These are phyloP conservation scores for Cucurbita moschata DNA, from an alignment of 306 rosid genomes.

Conservation along the genomic window DNA sequence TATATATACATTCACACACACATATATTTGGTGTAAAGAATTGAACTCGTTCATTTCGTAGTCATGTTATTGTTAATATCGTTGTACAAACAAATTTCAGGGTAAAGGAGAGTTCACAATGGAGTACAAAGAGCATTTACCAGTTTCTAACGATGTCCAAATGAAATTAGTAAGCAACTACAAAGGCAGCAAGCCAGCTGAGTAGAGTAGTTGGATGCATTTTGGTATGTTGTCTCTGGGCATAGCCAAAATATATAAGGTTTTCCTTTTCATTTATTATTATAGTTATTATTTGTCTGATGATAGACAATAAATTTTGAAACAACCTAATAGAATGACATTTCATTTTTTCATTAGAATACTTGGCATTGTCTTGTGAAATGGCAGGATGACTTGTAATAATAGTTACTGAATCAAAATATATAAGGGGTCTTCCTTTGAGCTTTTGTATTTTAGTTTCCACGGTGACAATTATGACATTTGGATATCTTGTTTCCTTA, in stretches of 20 bases:
- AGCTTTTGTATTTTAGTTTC: background rate
- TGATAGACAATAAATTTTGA: conserved; percentile 30
- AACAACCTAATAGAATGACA: conserved; percentile 8
- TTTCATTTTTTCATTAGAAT: background rate
- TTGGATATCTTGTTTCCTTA: background rate
- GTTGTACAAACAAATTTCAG: conserved; percentile 19
- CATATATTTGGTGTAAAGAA: background rate
- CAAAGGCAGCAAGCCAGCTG: conserved; percentile 51
- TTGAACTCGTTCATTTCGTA: background rate
- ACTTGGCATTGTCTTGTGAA: background rate
- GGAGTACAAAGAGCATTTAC: conserved; percentile 84
- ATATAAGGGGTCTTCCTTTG: background rate
- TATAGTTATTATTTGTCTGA: conserved; percentile 9
- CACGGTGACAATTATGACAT: background rate
- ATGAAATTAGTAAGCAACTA: conserved; percentile 48
- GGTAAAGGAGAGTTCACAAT: conserved; percentile 98
- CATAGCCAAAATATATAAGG: background rate
- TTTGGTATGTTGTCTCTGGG: conserved; percentile 2
- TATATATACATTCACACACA: too few relatives aligned
- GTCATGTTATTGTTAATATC: background rate
- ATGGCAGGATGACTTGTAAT: background rate
- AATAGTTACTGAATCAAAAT: background rate
- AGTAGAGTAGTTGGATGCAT: conserved; percentile 17
- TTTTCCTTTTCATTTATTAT: background rate
- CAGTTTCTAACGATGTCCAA: conserved; percentile 88